Base-by-base conservation (phyloP, 2,329 filamentous ascomycete species). In the Zarea fungicola region DNA sequence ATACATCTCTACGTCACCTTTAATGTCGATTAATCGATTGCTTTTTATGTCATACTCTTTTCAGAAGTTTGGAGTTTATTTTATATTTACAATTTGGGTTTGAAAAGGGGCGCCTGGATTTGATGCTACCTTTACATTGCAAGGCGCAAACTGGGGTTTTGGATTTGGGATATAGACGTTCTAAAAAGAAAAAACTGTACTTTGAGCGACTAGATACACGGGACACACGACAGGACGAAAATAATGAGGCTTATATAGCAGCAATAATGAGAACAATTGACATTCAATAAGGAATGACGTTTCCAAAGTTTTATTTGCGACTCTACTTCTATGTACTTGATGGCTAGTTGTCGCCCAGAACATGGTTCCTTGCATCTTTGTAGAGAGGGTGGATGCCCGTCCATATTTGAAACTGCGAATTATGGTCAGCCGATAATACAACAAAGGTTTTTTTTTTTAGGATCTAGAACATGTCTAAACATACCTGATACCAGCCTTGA, bases 401-500 rank as follows among this genome's bases (percentile, higher is more conserved):
- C 90, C 90, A 96, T 48, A 85, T 77, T 68, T 89, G 78, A 66
- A 89, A 92, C 83, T 88, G 57, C 21, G n/a, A n/a, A n/a, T n/a
- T n/a, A n/a, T n/a, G n/a, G n/a, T n/a, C n/a, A n/a, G n/a, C n/a
- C n/a, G n/a, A n/a, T n/a, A n/a, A n/a, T n/a, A n/a, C n/a, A n/a
- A n/a, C n/a, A n/a, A n/a, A n/a, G n/a, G n/a, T n/a, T n/a, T n/a
- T n/a, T n/a, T n/a, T n/a, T n/a, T n/a, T n/a, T n/a, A n/a, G n/a
- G n/a, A n/a, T n/a, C n/a, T n/a, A n/a, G n/a, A n/a, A n/a, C n/a
- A n/a, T 18, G 34, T 19, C 23, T 42, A 14, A 28, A 72, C 78
- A 62, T 75, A 88, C 84, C 76, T 95, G 92, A 70, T 91, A 87
- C 73, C 80, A 84, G n/a, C 81, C 93, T 68, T 99, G 93, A 5